A percentile compares a stretch with the other conserved stretches of the same genome.
Evolutionary conservation across 495 filamentous ascomycete species (phyloP).

Genomic region (Penicillium malachiteum): DNA sequence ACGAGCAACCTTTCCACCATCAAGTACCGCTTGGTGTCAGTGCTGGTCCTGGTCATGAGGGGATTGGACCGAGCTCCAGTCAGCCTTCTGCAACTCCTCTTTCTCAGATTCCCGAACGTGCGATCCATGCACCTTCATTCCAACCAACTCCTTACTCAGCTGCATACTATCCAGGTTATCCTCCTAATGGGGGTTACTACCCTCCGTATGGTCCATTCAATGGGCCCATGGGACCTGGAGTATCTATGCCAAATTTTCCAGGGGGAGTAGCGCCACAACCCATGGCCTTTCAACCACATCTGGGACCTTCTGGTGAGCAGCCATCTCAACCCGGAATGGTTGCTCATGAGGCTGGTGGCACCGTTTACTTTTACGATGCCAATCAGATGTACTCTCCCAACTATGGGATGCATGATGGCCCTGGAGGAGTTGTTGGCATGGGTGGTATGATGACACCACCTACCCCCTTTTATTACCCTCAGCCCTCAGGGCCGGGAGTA

Average conservation of each 20-base stretch:
- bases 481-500: slow-evolving; percentile 41
- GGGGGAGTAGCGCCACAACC: slow-evolving; percentile 32
- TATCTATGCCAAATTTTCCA: slow-evolving; percentile 55
- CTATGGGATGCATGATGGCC: slow-evolving; percentile 45
- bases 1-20: slow-evolving; percentile 85
- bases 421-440: slow-evolving; percentile 65
- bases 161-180: slow-evolving; percentile 62
- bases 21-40: slow-evolving; percentile 68
- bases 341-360: slow-evolving; percentile 89
- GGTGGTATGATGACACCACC: slow-evolving; percentile 78
- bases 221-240: slow-evolving; percentile 49
- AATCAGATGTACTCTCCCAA: slow-evolving; percentile 61
- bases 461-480: slow-evolving; percentile 75
- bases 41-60: slow-evolving; percentile 49
- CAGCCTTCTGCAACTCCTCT: slow-evolving; percentile 85
- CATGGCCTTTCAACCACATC: slow-evolving; percentile 44
- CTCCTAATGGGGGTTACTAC: slow-evolving; percentile 55
- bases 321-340: slow-evolving; percentile 65
- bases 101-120: slow-evolving; percentile 91
- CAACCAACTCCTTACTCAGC: slow-evolving; percentile 68
- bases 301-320: slow-evolving; percentile 46
- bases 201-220: slow-evolving; percentile 41
- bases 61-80: slow-evolving; percentile 64
- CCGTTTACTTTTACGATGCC: slow-evolving; percentile 90
- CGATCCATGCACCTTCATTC: slow-evolving; percentile 89